Percentiles rank a stretch among this genome's conserved stretches.
Conservation (phyloP, 768 basidiomycete genomes). For the Clitopilus hobsonii region DNA sequence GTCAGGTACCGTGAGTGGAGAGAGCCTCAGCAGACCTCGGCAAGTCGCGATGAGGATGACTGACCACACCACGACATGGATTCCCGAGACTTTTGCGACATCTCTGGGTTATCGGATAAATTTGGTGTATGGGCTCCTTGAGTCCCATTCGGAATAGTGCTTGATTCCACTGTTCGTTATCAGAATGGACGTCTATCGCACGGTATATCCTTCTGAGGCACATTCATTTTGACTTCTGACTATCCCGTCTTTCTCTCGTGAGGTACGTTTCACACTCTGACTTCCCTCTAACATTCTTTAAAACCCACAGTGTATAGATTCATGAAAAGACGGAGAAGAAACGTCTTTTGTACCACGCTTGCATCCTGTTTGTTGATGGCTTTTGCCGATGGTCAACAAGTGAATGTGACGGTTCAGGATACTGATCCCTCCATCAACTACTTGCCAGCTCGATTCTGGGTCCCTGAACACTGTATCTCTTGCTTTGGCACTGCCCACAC, state of each 20-base stretch:
- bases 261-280: too few species aligned
- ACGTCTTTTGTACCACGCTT: not conserved
- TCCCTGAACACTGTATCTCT: not conserved
- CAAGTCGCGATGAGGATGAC: not conserved
- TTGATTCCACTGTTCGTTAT: not conserved
- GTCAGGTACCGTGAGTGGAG: not conserved
- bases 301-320: too few species aligned
- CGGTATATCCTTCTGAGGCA: not conserved
- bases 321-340: not conserved
- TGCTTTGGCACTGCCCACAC: not conserved
- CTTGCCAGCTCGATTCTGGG: not conserved
- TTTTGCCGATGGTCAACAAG: not conserved
- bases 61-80: not conserved
- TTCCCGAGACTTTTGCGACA: not conserved
- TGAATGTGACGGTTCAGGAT: not conserved
- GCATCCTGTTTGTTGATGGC: not conserved
- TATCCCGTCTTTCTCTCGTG: not conserved
- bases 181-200: not conserved
- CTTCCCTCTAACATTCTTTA: too few species aligned
- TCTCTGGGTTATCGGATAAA: not conserved
- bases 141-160: not conserved
- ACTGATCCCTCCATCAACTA: not conserved
- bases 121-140: not conserved
- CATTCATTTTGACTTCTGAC: not conserved
- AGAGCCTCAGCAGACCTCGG: not conserved